These are phyloP conservation scores for Linum usitatissimum DNA, from an alignment of 345 rosid species.

Conservation along the genomic window DNA sequence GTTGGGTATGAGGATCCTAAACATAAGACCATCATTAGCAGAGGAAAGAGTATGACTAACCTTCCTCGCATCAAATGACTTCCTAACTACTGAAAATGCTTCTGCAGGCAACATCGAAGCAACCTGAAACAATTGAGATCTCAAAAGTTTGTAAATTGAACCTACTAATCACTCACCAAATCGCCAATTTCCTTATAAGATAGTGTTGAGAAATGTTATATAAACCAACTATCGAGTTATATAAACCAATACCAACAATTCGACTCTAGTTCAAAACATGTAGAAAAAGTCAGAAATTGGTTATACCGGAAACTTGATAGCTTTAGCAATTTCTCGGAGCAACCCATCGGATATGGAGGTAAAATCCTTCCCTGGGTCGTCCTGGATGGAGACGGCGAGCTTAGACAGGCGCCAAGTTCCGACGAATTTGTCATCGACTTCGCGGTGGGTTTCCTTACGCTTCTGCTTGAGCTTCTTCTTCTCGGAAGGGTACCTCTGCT, in stretches of 20 bases:
- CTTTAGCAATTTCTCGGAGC: constrained; percentile 73
- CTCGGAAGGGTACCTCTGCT: constrained; percentile 86
- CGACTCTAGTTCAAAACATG: background rate
- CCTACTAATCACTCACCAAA: no score
- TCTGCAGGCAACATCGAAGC: constrained; percentile 77
- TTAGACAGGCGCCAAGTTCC: constrained; percentile 84
- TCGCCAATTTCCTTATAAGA: no score
- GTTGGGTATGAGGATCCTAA: background rate
- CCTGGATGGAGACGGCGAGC: constrained; percentile 54
- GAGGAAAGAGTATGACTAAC: constrained; percentile 18
- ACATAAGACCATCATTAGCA: background rate
- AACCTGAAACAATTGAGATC: constrained; percentile 34
- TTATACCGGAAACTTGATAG: constrained; percentile 63
- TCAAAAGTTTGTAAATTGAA: background rate
- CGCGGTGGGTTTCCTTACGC: constrained; percentile 40
- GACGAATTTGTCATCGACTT: constrained; percentile 51
- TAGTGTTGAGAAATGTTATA: no score
- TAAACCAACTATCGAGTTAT: no score
- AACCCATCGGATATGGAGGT: constrained; percentile 50
- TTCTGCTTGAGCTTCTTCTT: constrained; percentile 62
- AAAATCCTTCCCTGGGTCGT: constrained; percentile 85
- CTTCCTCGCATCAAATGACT: constrained; percentile 95
- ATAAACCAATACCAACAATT: no score
- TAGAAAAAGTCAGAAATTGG: background rate
- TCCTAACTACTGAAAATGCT: constrained; percentile 76